Evolutionary conservation across 2,329 filamentous ascomycete genomes (phyloP), one percentile per base, ranked within the genome.

Genomic region (Amylocarpus encephaloides): DNA sequence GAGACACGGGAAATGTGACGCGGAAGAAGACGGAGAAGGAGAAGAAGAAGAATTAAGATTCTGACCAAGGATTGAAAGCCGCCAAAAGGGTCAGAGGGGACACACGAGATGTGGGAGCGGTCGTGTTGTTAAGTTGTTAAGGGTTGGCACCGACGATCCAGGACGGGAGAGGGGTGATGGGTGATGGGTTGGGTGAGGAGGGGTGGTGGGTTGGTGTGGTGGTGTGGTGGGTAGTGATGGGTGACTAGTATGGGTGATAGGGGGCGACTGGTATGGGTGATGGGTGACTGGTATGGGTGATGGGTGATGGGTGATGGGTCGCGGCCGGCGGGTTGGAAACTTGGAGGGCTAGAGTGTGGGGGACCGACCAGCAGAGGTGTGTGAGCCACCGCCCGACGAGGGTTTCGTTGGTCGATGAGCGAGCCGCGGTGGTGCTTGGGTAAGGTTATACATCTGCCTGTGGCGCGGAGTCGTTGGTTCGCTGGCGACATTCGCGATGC

Each of bases 171-270:
- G 6, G 45, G 15, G 19, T 18, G 45, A 22, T 6, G 34, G 19
- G 33, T 36, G 44, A 43, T 46, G 50, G 33, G 48, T 41, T 48
- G 49, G 46, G 44, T 50, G 55, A 53, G 43, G 58, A 52, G 46
- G 52, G 48, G 36, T 47, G 58, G 59, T 61, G 61, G 55, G 56
- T n/a, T n/a, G n/a, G n/a, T n/a, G n/a, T n/a, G n/a, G n/a, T n/a
- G n/a, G n/a, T n/a, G n/a, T n/a, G n/a, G n/a, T n/a, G n/a, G n/a
- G n/a, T n/a, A n/a, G n/a, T n/a, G n/a, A n/a, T n/a, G n/a, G n/a
- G n/a, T n/a, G n/a, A n/a, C n/a, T n/a, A n/a, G n/a, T n/a, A n/a
- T n/a, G n/a, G n/a, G n/a, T n/a, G n/a, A n/a, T n/a, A n/a, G n/a
- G n/a, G n/a, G n/a, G n/a, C n/a, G n/a, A n/a, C n/a, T n/a, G n/a